Evolutionary conservation across 768 basidiomycete genomes (phyloP).

Genomic region (Leccinum sublutescens): DNA sequence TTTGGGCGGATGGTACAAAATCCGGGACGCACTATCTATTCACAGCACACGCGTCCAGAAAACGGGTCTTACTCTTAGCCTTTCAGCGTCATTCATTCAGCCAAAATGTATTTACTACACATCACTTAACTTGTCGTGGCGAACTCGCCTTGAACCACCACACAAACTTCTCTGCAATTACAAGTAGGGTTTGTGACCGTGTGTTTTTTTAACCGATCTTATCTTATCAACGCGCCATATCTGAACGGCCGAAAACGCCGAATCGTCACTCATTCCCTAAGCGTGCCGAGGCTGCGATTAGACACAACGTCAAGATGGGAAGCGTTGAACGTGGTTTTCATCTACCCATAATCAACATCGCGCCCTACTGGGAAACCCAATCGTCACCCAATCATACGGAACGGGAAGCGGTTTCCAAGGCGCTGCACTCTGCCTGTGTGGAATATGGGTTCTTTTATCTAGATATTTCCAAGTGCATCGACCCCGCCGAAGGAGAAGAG

Average conservation of each 20-base stretch:
- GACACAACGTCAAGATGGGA: constrained; percentile 11
- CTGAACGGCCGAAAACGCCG: not conserved
- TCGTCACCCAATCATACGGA: constrained; percentile 26
- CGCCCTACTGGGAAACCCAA: constrained; percentile 53
- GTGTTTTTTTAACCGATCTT: constrained; percentile 4
- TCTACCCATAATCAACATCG: constrained; percentile 73
- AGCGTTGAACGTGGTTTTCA: constrained; percentile 7
- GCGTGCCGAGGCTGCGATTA: not conserved
- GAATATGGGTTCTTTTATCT: constrained; percentile 91
- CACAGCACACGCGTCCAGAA: constrained; percentile 44
- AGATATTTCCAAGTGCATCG: constrained; percentile 59
- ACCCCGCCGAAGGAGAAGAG: constrained; percentile 59
- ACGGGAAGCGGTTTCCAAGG: constrained; percentile 47
- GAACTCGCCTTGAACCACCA: not conserved
- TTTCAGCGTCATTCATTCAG: constrained; percentile 8
- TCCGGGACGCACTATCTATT: constrained; percentile 64
- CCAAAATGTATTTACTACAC: constrained; percentile 22
- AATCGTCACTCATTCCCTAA: not conserved
- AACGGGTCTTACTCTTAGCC: constrained; percentile 28
- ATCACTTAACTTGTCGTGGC: constrained; percentile 18
- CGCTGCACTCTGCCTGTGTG: constrained; percentile 71
- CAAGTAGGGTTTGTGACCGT: not conserved
- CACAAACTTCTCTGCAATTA: not conserved
- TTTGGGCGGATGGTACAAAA: constrained; percentile 45
- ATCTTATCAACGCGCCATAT: constrained; percentile 15